Evolutionary conservation across 768 basidiomycete genomes (phyloP), one percentile per base, ranked within the genome.

Genomic region (Pholiota microspora): DNA sequence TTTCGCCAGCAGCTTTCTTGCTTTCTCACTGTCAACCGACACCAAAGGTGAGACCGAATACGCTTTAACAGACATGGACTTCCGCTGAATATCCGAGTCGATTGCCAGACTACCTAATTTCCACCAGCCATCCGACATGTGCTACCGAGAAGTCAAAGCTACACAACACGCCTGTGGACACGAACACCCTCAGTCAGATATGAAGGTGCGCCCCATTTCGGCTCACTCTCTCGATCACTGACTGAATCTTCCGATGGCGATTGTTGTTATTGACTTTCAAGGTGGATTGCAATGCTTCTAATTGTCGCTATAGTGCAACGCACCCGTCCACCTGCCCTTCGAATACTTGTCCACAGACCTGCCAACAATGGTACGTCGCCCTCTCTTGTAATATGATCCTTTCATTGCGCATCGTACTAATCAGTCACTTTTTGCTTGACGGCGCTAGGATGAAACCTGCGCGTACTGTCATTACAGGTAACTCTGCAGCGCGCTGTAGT

Each of bases 251-350:
- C 29, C 40, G 16, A 49, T 23, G 7, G 7, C 27, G 25, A 9
- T 29, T 12, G 42, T 18, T 15, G 25, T 25, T 23, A 6, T 25
- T 15, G 35, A 25, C 45, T 45, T 59, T 27, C n/a, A 45, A 80
- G 78, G 67, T 78, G 51, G 78, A 80, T 57, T 80, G 79, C 51
- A 58, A 63, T 27, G 68, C 68, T 38, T 54, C 55, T 55, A 62
- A 55, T 40, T 80, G 79, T 57, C 73, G 77, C 47, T 80, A 80
- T 55, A 80, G 78, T 51, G 53, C 64, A 5, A 42, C 51, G 7
- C 79, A 80, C 56, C 48, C 51, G 24, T 49, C 63, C 8, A 60
- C 68, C 6, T 77, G 78, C 57, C 32, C 55, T 8, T 56, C 64
- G 2, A 59, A 58, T 25, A 67, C 61, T 13, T 80, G 78, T 47